Evolutionary conservation across 352 stramenopile genomes (phyloP), one percentile per base, ranked within the genome.

Genomic region (Phytopythium litorale): DNA sequence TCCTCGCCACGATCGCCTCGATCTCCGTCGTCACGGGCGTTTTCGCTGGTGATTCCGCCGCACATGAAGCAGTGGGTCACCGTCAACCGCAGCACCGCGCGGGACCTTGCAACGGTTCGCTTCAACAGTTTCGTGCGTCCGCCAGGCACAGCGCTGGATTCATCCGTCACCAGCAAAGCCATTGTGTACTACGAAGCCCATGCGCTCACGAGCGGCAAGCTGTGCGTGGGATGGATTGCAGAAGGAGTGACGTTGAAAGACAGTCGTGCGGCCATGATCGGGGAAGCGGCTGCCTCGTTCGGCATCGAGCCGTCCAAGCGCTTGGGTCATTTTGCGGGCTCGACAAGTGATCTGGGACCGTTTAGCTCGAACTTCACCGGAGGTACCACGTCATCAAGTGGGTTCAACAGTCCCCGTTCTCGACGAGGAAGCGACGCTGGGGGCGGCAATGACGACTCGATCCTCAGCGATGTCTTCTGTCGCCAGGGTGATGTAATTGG

Each of bases 141-240:
- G 3, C 25, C 42, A 7, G 40, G 3, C 25, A 18, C 40, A 28
- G 19, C 23, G 1, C 2, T 13, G 18, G 55, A 40, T 37, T 40
- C 25, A 5, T 21, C 54, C 0, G 38, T 15, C n/a, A 19, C 21
- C 16, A 32, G 46, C 59, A n/a, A 48, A 45, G 23, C 28, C 12
- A 58, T 77, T 4, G 64, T 80, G 5, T 91, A 87, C 54, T 91
- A 76, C 46, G 81, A 91, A 60, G 77, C 69, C 5, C 70, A 84
- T 52, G 55, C 73, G 8, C 58, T 89, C 46, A 79, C 81, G 0
- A 72, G 64, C 25, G 79, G 81, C 0, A 88, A 76, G 54, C 37
- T 88, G 9, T 77, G 71, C 40, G 60, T 91, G 37, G 81, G 81
- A 7, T 91, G 78, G 76, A 71, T 82, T 35, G 67, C 67, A 19